Percentiles rank a stretch among this genome's conserved stretches.
phyloP scores from a whole-genome alignment of 495 filamentous ascomycete species.

The Halenospora varia region DNA sequence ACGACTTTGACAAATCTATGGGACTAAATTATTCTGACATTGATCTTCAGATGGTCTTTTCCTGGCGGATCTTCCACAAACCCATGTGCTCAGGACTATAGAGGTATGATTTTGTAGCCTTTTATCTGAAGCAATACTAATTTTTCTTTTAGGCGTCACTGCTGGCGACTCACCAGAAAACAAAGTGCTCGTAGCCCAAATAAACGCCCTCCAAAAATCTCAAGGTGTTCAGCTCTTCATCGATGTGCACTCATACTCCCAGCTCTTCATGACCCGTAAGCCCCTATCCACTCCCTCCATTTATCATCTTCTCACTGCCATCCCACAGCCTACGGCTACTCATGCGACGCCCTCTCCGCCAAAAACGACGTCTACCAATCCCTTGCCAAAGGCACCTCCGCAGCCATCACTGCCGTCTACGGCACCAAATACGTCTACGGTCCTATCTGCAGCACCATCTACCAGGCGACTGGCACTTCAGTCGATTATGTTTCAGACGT shows the following conservation, averaged over 20 bases:
- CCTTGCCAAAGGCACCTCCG: slow-evolving; percentile 23
- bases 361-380: slow-evolving; percentile 4
- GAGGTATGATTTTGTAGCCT: slow-evolving; percentile 24
- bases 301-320: slow-evolving; percentile 35
- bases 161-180: slow-evolving; percentile 48
- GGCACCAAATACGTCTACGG: slow-evolving; percentile 39
- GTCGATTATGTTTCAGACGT: slow-evolving; percentile 54
- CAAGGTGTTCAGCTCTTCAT: slow-evolving; percentile 56
- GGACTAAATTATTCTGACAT: no score
- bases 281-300: slow-evolving; percentile 11
- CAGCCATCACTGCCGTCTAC: slow-evolving; percentile 39
- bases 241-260: slow-evolving; percentile 58
- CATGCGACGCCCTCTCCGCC: slow-evolving; percentile 2
- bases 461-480: slow-evolving; percentile 49
- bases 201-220: slow-evolving; percentile 32
- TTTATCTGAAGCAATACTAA: background rate
- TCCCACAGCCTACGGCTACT: slow-evolving; percentile 25
- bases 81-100: slow-evolving; percentile 51
- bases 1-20: background rate
- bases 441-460: slow-evolving; percentile 55
- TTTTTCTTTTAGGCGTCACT: slow-evolving; percentile 22
- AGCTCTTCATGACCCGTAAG: slow-evolving; percentile 31
- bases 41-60: slow-evolving; percentile 35
- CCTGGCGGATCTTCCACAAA: slow-evolving; percentile 47
- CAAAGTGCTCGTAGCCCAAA: slow-evolving; percentile 36